A percentile compares a stretch with the other conserved stretches of the same genome.
Conservation (phyloP, 441 rosid genomes). For the Viola pubescens region DNA sequence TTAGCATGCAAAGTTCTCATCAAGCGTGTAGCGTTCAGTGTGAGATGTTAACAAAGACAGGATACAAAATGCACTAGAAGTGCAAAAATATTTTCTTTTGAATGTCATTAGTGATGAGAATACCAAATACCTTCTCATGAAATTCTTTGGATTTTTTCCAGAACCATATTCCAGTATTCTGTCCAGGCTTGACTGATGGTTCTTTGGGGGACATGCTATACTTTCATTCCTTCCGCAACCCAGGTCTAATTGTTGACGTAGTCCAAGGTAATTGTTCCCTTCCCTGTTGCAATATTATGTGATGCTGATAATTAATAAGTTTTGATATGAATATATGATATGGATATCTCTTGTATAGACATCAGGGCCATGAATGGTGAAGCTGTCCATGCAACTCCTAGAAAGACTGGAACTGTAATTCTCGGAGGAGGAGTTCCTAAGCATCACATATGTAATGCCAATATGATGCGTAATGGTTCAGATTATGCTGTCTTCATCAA, state of each 20-base stretch:
- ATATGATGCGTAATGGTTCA: constrained; percentile 98
- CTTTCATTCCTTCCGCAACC: constrained; percentile 67
- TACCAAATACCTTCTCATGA: background rate
- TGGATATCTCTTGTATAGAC: constrained; percentile 33
- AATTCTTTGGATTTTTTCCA: constrained; percentile 24
- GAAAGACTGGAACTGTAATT: constrained; percentile 79
- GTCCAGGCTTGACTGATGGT: constrained; percentile 92
- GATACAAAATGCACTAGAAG: background rate
- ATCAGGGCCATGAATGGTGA: constrained; percentile 76
- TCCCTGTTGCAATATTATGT: background rate
- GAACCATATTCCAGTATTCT: constrained; percentile 83
- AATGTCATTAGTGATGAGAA: background rate
- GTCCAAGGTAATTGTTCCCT: constrained; percentile 53
- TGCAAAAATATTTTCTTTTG: background rate
- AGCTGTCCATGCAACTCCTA: constrained; percentile 71
- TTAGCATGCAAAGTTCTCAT: too few species aligned
- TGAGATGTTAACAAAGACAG: background rate
- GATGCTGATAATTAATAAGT: background rate
- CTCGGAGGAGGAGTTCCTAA: constrained; percentile 92
- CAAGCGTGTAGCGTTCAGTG: background rate
- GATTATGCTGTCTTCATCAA: constrained; percentile 88
- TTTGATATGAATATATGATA: constrained; percentile 1
- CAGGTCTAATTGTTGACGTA: constrained; percentile 51
- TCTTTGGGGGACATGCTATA: constrained; percentile 91
- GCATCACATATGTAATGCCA: constrained; percentile 96